Evolutionary conservation across 164 flowering plant genomes (phyloP).

Genomic region (Tinospora cordifolia): DNA sequence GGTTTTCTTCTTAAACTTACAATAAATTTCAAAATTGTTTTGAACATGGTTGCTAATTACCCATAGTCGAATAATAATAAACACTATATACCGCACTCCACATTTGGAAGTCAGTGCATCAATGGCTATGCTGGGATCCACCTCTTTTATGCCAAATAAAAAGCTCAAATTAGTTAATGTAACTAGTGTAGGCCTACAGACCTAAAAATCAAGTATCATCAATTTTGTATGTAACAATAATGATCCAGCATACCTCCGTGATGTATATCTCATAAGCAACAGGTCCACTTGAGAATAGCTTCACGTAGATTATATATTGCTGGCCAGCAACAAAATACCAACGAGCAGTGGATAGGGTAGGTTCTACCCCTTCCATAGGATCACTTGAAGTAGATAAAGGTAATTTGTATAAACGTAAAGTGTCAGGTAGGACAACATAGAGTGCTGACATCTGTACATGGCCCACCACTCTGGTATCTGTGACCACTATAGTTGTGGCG

Average conservation of each 20-base stretch:
- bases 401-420: slow-evolving; percentile 42
- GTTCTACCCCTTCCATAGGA: slow-evolving; percentile 42
- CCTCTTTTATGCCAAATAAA: background rate
- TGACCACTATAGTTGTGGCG: slow-evolving; percentile 53
- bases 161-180: too few species aligned
- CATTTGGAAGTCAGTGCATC: too few species aligned
- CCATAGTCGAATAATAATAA: background rate
- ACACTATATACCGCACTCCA: too few species aligned
- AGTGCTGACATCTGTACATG: slow-evolving; percentile 70
- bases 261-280: slow-evolving; percentile 56
- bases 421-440: slow-evolving; percentile 75
- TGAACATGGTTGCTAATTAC: too few species aligned
- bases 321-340: slow-evolving; percentile 69
- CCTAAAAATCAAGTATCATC: too few species aligned
- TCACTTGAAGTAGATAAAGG: slow-evolving; percentile 50
- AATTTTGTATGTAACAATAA: background rate
- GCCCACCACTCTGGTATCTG: slow-evolving; percentile 81
- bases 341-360: slow-evolving; percentile 38
- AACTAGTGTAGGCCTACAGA: too few species aligned
- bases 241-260: slow-evolving; percentile 44
- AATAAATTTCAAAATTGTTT: too few species aligned
- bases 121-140: background rate
- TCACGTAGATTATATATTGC: slow-evolving; percentile 57
- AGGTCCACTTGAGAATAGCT: slow-evolving; percentile 58
- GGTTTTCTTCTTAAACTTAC: too few species aligned